phyloP scores from a whole-genome alignment of 768 basidiomycete genomes.

The Leucocoprinus sp. region DNA sequence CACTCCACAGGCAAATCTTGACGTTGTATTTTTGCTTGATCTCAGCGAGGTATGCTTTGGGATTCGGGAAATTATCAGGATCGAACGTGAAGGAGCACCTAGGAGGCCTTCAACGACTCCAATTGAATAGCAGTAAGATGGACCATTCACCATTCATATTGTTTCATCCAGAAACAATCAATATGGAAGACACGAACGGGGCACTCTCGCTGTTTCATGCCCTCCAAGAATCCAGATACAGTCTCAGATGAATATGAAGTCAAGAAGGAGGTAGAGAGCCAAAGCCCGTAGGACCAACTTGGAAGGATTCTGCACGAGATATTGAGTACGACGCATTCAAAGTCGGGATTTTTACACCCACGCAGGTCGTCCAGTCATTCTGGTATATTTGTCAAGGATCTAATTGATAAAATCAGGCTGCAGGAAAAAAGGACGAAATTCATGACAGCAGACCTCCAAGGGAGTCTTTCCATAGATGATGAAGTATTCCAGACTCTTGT shows the following conservation, averaged over 20 bases:
- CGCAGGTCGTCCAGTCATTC: conserved; percentile 58
- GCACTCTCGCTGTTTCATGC: conserved; percentile 57
- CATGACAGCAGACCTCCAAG: conserved; percentile 38
- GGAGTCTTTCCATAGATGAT: conserved; percentile 64
- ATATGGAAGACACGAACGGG: conserved; percentile 66
- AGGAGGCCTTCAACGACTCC: conserved; percentile 16
- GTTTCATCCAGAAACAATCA: conserved; percentile 74
- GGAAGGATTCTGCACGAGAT: conserved; percentile 46
- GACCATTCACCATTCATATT: conserved; percentile 48
- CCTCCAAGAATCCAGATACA: conserved; percentile 61
- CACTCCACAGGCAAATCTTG: conserved; percentile 69
- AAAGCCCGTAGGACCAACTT: conserved; percentile 69
- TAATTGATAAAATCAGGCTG: conserved; percentile 15
- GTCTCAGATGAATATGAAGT: conserved; percentile 63
- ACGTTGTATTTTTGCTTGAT: conserved; percentile 57
- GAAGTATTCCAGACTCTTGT: conserved; percentile 59
- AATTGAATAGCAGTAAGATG: not conserved
- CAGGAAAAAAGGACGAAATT: not conserved
- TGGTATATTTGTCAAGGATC: conserved; percentile 55
- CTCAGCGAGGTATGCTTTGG: conserved; percentile 50
- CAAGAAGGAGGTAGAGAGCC: conserved; percentile 72
- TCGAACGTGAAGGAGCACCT: conserved; percentile 76
- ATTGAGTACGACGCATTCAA: conserved; percentile 12
- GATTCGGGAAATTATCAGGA: conserved; percentile 68
- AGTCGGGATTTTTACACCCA: conserved; percentile 17